Evolutionary conservation across 2,329 filamentous ascomycete species (phyloP), one percentile per base, ranked within the genome.

Genomic region (Apiospora aurea): DNA sequence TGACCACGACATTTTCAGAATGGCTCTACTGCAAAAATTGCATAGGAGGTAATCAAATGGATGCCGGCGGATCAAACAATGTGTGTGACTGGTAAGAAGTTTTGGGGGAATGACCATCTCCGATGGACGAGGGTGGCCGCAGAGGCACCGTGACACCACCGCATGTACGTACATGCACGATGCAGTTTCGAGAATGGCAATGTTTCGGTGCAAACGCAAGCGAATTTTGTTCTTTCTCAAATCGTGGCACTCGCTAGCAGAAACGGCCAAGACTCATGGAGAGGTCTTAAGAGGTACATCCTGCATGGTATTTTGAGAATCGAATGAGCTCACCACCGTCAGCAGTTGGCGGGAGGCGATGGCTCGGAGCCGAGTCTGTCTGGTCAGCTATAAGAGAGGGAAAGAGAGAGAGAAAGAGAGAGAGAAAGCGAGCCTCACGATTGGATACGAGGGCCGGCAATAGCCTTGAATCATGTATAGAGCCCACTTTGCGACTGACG

Each of bases 131-230:
- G 57, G 57, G 57, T 64, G 57, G 57, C 41, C 24, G 57, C 57
- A 64, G 57, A 64, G 57, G 8, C 3, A 41, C 57, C 57, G 57
- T 64, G 29, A 41, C 34, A 64, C 57, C 57, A 64, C 34, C 34
- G 21, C 21, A 38, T n/a, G 34, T 41, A 64, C 57, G 29, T 38
- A 64, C 57, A 64, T 64, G 57, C 57, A 64, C 57, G 57, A 64
- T 64, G 34, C 57, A 64, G 57, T 64, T 64, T 64, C 18, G 57
- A 64, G 57, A 64, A 64, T 38, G n/a, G 34, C 34, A 64, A 64
- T 64, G 57, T 41, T 64, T 64, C 57, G 57, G 57, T 11, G 57
- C 57, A 64, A 64, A 64, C 57, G 34, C 57, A 41, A 64, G 57
- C 34, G 49, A 51, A 38, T 5, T 51, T 5, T 51, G 49, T 13